Evolutionary conservation across 495 filamentous ascomycete species (phyloP).

Genomic region (Friedmanniomyces simplex): DNA sequence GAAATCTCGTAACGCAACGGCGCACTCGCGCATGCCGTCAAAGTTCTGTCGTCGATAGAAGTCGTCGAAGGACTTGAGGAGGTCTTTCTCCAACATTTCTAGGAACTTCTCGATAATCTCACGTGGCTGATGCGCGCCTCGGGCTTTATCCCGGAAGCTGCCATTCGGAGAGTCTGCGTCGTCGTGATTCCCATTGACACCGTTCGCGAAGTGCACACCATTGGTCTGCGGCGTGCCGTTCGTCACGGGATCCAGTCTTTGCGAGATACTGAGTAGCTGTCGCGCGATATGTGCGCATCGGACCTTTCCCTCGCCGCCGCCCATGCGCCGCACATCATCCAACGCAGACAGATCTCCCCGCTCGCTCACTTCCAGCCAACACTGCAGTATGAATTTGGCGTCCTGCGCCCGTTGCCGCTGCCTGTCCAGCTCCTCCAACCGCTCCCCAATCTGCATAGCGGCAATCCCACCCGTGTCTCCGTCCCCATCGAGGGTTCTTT

Average conservation of each 20-base stretch:
- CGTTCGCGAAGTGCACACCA: constrained; percentile 32
- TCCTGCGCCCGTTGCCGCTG: constrained; percentile 84
- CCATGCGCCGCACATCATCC: constrained; percentile 68
- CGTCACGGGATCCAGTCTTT: constrained; percentile 58
- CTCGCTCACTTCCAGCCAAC: constrained; percentile 88
- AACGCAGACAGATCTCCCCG: constrained; percentile 67
- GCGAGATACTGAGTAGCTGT: constrained; percentile 78
- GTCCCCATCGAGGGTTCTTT: constrained; percentile 55
- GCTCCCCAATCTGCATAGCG: constrained; percentile 90
- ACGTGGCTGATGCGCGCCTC: constrained; percentile 28
- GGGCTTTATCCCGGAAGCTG: not conserved
- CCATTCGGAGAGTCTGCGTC: constrained; percentile 7
- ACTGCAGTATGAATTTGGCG: constrained; percentile 87
- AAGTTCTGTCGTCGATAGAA: constrained; percentile 90
- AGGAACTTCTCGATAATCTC: constrained; percentile 96
- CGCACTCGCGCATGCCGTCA: constrained; percentile 80
- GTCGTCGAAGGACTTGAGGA: constrained; percentile 92
- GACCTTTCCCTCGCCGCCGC: constrained; percentile 75
- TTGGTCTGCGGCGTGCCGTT: constrained; percentile 35
- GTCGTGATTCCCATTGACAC: constrained; percentile 46
- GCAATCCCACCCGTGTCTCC: constrained; percentile 62
- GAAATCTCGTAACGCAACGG: constrained; percentile 89
- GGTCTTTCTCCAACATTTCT: constrained; percentile 87
- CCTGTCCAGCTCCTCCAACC: constrained; percentile 84
- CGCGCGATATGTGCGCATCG: constrained; percentile 82